These are phyloP conservation scores for Leucocoprinus birnbaumii DNA, from an alignment of 768 basidiomycete genomes.

Conservation along the genomic window DNA sequence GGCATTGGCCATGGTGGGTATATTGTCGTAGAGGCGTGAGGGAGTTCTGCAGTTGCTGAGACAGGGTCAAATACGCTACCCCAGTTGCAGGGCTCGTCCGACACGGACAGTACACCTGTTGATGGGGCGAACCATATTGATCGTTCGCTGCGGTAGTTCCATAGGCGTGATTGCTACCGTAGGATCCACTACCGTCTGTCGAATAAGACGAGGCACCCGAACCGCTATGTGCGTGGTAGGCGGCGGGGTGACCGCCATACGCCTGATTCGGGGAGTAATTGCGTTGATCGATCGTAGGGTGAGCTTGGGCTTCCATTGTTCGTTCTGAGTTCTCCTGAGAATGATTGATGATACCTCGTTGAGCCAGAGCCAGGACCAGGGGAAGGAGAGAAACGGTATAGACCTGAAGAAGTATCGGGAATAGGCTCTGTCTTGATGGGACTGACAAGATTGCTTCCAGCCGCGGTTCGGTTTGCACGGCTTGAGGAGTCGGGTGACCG, in stretches of 20 bases:
- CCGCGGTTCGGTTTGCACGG: conserved; percentile 20
- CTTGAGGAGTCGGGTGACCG: conserved; percentile 17
- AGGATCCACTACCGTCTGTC: conserved; percentile 31
- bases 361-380: conserved; percentile 38
- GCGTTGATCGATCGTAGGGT: conserved; percentile 20
- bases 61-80: conserved; percentile 57
- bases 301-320: conserved; percentile 17
- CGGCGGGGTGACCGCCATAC: conserved; percentile 22
- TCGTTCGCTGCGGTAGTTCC: conserved; percentile 24
- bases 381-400: conserved; percentile 72
- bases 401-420: conserved; percentile 45
- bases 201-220: conserved; percentile 32
- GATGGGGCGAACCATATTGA: conserved; percentile 27
- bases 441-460: conserved; percentile 42
- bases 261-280: conserved; percentile 21
- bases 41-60: conserved; percentile 61
- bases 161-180: conserved; percentile 23
- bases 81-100: conserved; percentile 58
- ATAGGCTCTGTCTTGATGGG: conserved; percentile 69
- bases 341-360: conserved; percentile 47
- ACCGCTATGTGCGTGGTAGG: conserved; percentile 11
- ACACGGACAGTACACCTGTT: conserved; percentile 54
- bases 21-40: conserved; percentile 58
- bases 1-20: conserved; percentile 54
- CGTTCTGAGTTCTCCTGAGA: conserved; percentile 35